A percentile compares a stretch with the other conserved stretches of the same genome.
Evolutionary conservation across 805 yeast species (phyloP).

Genomic region (Saccharomycopsis babjevae): DNA sequence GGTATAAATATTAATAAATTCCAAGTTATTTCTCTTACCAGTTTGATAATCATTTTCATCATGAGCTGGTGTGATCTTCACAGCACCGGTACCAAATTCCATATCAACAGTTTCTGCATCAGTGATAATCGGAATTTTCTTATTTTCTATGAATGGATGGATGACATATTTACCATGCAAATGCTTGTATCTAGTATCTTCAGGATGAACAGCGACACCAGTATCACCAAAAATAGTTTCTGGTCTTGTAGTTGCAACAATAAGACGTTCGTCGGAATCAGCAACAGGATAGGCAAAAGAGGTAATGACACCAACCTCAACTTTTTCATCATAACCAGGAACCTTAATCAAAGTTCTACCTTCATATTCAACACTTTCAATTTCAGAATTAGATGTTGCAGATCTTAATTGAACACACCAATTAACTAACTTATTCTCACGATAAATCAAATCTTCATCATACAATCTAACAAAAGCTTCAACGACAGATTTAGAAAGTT

Average conservation of each 20-base stretch:
- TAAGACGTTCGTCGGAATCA: constrained; percentile 62
- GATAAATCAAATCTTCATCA: constrained; percentile 91
- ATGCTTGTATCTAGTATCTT: constrained; percentile 85
- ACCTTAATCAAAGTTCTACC: constrained; percentile 75
- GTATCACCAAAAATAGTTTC: constrained; percentile 98
- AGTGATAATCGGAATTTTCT: constrained; percentile 76
- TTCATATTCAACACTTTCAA: constrained; percentile 79
- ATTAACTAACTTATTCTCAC: constrained; percentile 87
- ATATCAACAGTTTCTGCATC: constrained; percentile 94
- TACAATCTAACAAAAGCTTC: constrained; percentile 88
- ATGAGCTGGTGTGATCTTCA: constrained; percentile 97
- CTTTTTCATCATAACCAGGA: constrained; percentile 82
- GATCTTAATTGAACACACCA: constrained; percentile 95
- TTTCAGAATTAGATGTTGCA: constrained; percentile 92
- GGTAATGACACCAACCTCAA: constrained; percentile 96
- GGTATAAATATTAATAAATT: constrained; percentile 79
- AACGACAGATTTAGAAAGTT: constrained; percentile 64
- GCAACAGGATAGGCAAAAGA: constrained; percentile 87
- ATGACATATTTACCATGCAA: constrained; percentile 86
- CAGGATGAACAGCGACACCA: constrained; percentile 95
- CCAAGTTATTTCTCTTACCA: constrained; percentile 88
- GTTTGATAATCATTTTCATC: constrained; percentile 94
- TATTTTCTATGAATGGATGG: constrained; percentile 76
- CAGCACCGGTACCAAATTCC: constrained; percentile 99
- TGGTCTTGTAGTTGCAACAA: constrained; percentile 98